Percentiles rank a stretch among this genome's conserved stretches.
These are phyloP conservation scores for Dendrobium nobile DNA, from an alignment of 106 monocot genomes.

Conservation along the genomic window DNA sequence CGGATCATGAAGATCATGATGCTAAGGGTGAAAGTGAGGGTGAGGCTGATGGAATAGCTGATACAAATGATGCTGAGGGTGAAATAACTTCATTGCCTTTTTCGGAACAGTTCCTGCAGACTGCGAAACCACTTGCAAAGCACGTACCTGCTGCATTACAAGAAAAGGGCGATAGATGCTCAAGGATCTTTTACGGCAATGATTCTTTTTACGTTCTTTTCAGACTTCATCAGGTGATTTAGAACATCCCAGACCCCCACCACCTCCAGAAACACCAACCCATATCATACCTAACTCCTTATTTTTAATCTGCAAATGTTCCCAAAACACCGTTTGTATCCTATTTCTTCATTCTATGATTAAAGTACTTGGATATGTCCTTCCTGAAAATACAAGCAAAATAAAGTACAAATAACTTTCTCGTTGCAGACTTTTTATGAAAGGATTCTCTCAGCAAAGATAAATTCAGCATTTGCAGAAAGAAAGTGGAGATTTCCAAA, in stretches of 20 bases:
- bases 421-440: slow-evolving; percentile 79
- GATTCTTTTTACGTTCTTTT: slow-evolving; percentile 91
- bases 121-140: slow-evolving; percentile 76
- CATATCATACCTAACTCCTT: too few relatives aligned
- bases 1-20: slow-evolving; percentile 64
- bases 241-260: too few relatives aligned
- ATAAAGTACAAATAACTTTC: not conserved
- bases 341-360: not conserved
- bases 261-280: too few relatives aligned
- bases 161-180: slow-evolving; percentile 49
- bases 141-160: slow-evolving; percentile 49
- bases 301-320: not conserved
- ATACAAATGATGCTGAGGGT: slow-evolving; percentile 60
- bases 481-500: slow-evolving; percentile 70
- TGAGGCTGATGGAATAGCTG: slow-evolving; percentile 72
- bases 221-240: slow-evolving; percentile 79
- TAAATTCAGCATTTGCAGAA: slow-evolving; percentile 62
- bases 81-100: slow-evolving; percentile 52
- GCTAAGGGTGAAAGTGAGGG: slow-evolving; percentile 89
- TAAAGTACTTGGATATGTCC: not conserved
- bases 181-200: slow-evolving; percentile 84
- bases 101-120: slow-evolving; percentile 51
- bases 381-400: not conserved
- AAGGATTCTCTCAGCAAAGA: slow-evolving; percentile 84
- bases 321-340: not conserved